phyloP scores from a whole-genome alignment of 345 rosid genomes.

The Pugionium dolabratum region DNA sequence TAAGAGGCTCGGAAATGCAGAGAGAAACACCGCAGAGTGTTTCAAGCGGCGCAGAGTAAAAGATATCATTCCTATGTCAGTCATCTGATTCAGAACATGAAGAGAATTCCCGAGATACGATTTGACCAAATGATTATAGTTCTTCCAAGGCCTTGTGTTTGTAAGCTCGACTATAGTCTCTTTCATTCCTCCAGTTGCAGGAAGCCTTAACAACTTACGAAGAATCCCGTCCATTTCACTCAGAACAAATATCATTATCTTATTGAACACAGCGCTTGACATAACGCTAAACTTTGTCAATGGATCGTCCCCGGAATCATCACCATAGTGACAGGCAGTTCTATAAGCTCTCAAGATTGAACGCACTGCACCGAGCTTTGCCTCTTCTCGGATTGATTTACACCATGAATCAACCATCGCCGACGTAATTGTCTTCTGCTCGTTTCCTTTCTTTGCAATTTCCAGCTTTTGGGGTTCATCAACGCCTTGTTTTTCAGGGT shows the following conservation, averaged over 20 bases:
- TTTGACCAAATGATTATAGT: constrained; percentile 77
- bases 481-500: constrained; percentile 37
- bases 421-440: constrained; percentile 57
- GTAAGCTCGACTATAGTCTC: constrained; percentile 61
- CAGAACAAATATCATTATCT: constrained; percentile 76
- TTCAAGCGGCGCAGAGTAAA: constrained; percentile 78
- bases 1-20: constrained; percentile 81
- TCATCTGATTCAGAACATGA: constrained; percentile 94
- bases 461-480: constrained; percentile 44
- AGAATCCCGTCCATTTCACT: constrained; percentile 86
- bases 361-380: constrained; percentile 67
- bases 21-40: constrained; percentile 66
- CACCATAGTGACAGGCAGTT: constrained; percentile 94
- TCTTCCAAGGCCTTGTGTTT: constrained; percentile 79
- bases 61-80: constrained; percentile 81
- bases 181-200: constrained; percentile 79
- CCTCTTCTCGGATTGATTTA: constrained; percentile 53
- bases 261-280: constrained; percentile 83
- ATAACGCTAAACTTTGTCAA: constrained; percentile 58
- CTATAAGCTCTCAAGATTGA: constrained; percentile 86
- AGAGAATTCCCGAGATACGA: constrained; percentile 92
- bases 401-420: constrained; percentile 87
- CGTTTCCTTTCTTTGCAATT: constrained; percentile 41
- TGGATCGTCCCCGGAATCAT: constrained; percentile 71
- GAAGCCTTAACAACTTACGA: constrained; percentile 69